Percentiles rank a stretch among this genome's conserved stretches.
phyloP scores from a whole-genome alignment of 768 basidiomycete species.

The Multifurca ochricompacta region DNA sequence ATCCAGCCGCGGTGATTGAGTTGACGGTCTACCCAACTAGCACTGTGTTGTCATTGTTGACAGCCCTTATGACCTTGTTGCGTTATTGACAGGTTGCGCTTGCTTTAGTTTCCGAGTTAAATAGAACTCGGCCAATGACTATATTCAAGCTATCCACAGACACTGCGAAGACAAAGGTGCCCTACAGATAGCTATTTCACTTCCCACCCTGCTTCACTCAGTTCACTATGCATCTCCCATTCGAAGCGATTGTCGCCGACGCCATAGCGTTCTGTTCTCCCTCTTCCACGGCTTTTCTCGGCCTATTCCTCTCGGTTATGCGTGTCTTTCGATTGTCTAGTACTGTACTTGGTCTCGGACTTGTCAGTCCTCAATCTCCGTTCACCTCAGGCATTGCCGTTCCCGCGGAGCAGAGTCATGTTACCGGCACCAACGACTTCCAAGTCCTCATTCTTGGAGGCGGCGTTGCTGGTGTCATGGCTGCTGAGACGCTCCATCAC shows the following conservation, averaged over 20 bases:
- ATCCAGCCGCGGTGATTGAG: neutral
- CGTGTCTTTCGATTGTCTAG: neutral
- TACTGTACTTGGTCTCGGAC: conserved; percentile 1
- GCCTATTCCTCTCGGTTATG: conserved; percentile 3
- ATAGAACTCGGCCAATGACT: neutral
- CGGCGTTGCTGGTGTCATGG: conserved; percentile 57
- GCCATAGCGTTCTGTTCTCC: neutral
- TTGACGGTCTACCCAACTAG: neutral
- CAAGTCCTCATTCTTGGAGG: conserved; percentile 57
- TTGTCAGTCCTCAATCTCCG: neutral
- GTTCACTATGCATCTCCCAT: conserved; percentile 12
- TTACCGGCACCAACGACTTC: conserved; percentile 23
- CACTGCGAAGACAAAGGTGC: neutral
- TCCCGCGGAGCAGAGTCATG: neutral
- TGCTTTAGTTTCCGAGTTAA: neutral
- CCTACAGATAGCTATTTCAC: neutral
- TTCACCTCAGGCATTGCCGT: conserved; percentile 2
- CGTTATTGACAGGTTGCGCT: neutral
- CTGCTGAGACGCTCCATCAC: conserved; percentile 50
- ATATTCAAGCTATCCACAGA: neutral
- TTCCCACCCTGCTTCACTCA: neutral
- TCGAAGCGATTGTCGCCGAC: neutral
- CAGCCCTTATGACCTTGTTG: neutral
- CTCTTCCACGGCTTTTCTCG: neutral
- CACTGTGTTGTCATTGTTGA: neutral